Conservation (phyloP, 139 green algal genomes). For the Eudorina sp. region DNA sequence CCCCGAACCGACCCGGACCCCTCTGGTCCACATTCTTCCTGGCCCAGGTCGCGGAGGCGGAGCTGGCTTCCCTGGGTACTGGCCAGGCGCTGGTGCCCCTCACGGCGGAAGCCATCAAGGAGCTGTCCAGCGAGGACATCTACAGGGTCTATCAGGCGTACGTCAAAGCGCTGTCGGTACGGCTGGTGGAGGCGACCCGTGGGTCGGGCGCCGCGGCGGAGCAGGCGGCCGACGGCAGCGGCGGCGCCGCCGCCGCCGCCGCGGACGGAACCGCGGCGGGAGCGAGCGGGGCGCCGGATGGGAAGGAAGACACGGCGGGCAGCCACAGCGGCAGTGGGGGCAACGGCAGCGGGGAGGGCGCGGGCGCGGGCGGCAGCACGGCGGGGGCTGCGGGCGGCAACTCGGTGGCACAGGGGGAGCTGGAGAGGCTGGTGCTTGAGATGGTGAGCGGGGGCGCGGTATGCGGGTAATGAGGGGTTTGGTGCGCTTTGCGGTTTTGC, state of each 20-base stretch:
- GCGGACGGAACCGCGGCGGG: not conserved
- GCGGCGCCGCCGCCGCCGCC: not conserved
- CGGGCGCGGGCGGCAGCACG: not conserved
- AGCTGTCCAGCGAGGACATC: slow-evolving; percentile 68
- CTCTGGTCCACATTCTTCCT: too few relatives aligned
- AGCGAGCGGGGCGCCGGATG: not conserved
- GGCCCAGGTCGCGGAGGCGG: slow-evolving; percentile 41
- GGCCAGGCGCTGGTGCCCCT: slow-evolving; percentile 56
- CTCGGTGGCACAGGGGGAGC: not conserved
- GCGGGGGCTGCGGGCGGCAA: not conserved
- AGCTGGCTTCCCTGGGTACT: slow-evolving; percentile 28
- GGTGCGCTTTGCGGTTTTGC: too few relatives aligned
- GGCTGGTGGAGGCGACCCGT: slow-evolving; percentile 53
- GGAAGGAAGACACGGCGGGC: not conserved
- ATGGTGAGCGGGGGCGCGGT: slow-evolving; percentile 58
- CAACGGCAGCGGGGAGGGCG: not conserved
- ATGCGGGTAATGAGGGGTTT: too few relatives aligned
- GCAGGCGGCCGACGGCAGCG: not conserved
- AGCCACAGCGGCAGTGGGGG: too few relatives aligned
- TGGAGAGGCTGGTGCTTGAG: slow-evolving; percentile 60
- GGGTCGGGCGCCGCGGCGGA: not conserved
- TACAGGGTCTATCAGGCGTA: slow-evolving; percentile 78
- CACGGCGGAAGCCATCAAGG: slow-evolving; percentile 65
- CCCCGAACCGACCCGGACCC: too few relatives aligned
- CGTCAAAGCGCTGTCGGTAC: slow-evolving; percentile 70